A percentile compares a stretch with the other conserved stretches of the same genome.
Evolutionary conservation across 352 stramenopile species (phyloP).

Genomic region (Phytophthora agathidicida): DNA sequence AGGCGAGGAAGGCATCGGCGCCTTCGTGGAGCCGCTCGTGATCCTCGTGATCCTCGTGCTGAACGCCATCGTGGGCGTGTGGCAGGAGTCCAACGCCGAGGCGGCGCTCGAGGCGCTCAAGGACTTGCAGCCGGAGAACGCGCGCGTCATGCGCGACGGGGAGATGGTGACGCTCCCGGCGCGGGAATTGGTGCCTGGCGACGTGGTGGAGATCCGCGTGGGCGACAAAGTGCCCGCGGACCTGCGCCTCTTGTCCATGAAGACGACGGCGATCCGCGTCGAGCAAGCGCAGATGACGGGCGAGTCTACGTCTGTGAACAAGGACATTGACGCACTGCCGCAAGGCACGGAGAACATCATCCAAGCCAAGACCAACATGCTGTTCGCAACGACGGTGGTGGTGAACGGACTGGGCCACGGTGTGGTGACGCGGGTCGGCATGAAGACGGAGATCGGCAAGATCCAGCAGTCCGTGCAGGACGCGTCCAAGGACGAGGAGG

Average conservation of each 20-base stretch:
- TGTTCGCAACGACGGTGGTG: slow-evolving; percentile 98
- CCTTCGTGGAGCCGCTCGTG: slow-evolving; percentile 97
- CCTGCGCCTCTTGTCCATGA: slow-evolving; percentile 94
- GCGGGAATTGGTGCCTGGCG: slow-evolving; percentile 95
- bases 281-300: slow-evolving; percentile 98
- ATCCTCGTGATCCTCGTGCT: slow-evolving; percentile 97
- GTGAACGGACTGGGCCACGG: slow-evolving; percentile 94
- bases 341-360: slow-evolving; percentile 80
- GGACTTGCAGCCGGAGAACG: slow-evolving; percentile 94
- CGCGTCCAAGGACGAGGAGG: slow-evolving; percentile 92
- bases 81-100: slow-evolving; percentile 95
- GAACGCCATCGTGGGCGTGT: slow-evolving; percentile 97
- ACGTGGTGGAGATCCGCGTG: slow-evolving; percentile 96
- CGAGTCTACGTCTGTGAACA: slow-evolving; percentile 94
- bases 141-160: slow-evolving; percentile 88
- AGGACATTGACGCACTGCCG: slow-evolving; percentile 85
- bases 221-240: slow-evolving; percentile 98
- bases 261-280: slow-evolving; percentile 93
- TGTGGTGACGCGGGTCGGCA: slow-evolving; percentile 96
- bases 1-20: slow-evolving; percentile 82
- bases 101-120: slow-evolving; percentile 96
- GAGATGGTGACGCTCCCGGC: slow-evolving; percentile 87
- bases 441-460: slow-evolving; percentile 99
- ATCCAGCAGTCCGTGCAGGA: slow-evolving; percentile 94
- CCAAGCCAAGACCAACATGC: slow-evolving; percentile 95